phyloP scores from a whole-genome alignment of 768 basidiomycete species.

The Pleurotus eryngii region DNA sequence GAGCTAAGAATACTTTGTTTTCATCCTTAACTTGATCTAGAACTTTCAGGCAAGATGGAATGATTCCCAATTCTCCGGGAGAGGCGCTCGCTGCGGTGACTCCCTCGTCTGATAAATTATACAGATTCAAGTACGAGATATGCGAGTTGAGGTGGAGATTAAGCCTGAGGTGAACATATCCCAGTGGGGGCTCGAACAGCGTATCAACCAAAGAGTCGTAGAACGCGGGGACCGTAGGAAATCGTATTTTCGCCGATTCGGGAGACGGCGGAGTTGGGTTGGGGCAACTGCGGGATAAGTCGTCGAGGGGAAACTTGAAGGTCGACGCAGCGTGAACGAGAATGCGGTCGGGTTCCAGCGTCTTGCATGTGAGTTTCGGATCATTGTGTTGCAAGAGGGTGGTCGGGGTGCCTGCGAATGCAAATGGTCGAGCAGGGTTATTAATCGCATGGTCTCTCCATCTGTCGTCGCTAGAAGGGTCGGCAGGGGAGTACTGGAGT shows the following conservation, averaged over 20 bases:
- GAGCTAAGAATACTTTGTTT: neutral
- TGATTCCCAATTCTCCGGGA: neutral
- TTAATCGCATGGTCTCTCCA: constrained; percentile 1
- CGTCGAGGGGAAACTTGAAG: constrained; percentile 12
- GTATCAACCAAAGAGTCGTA: constrained; percentile 1
- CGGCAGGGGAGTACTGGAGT: neutral
- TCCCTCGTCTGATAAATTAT: neutral
- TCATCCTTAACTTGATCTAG: neutral
- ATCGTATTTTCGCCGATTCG: constrained; percentile 5
- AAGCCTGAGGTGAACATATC: neutral
- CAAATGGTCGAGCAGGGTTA: neutral
- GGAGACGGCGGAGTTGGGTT: constrained; percentile 11
- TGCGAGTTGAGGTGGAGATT: neutral
- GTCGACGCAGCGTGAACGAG: constrained; percentile 13
- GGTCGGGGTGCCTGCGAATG: neutral
- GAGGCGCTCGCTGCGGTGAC: neutral
- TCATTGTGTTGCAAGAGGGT: neutral
- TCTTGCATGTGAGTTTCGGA: neutral
- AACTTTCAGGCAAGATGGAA: neutral
- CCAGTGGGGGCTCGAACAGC: neutral
- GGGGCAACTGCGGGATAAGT: constrained; percentile 11
- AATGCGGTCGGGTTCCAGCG: constrained; percentile 9
- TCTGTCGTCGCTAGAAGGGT: neutral
- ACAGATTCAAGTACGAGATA: neutral
- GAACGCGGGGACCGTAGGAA: constrained; percentile 13